These are phyloP conservation scores for Scutellaria baicalensis DNA, from an alignment of 257 asterid species.

Conservation along the genomic window DNA sequence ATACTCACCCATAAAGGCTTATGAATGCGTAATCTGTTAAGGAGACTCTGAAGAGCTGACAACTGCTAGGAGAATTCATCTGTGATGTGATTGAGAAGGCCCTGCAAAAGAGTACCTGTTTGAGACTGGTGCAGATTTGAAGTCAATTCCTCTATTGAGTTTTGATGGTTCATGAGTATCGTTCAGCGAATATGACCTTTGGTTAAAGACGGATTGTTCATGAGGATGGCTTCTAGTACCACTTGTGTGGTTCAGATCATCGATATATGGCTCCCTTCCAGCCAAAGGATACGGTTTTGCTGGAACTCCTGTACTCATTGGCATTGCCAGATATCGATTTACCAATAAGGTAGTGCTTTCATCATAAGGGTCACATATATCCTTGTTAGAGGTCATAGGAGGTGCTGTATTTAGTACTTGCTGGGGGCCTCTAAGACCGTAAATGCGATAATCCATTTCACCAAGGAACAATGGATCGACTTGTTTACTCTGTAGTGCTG, in stretches of 20 bases:
- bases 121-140: slow-evolving; percentile 37
- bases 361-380: slow-evolving; percentile 40
- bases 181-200: slow-evolving; percentile 17
- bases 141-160: slow-evolving; percentile 20
- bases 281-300: slow-evolving; percentile 21
- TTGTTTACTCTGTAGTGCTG: slow-evolving; percentile 31
- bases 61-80: slow-evolving; percentile 1
- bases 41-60: background rate
- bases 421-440: slow-evolving; percentile 46
- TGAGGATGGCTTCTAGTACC: background rate
- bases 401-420: slow-evolving; percentile 16
- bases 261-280: slow-evolving; percentile 24
- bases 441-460: slow-evolving; percentile 51
- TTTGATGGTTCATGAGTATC: slow-evolving; percentile 28
- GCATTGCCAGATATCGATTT: slow-evolving; percentile 47
- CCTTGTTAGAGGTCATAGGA: slow-evolving; percentile 5
- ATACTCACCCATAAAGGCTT: too few species aligned
- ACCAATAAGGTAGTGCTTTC: slow-evolving; percentile 66
- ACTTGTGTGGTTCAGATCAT: background rate
- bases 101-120: slow-evolving; percentile 60
- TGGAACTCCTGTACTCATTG: slow-evolving; percentile 21
- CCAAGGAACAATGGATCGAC: slow-evolving; percentile 27
- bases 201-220: slow-evolving; percentile 20
- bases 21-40: background rate
- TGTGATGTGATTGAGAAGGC: slow-evolving; percentile 35